These are phyloP conservation scores for Boechera stricta DNA, from an alignment of 345 rosid genomes.

Conservation along the genomic window DNA sequence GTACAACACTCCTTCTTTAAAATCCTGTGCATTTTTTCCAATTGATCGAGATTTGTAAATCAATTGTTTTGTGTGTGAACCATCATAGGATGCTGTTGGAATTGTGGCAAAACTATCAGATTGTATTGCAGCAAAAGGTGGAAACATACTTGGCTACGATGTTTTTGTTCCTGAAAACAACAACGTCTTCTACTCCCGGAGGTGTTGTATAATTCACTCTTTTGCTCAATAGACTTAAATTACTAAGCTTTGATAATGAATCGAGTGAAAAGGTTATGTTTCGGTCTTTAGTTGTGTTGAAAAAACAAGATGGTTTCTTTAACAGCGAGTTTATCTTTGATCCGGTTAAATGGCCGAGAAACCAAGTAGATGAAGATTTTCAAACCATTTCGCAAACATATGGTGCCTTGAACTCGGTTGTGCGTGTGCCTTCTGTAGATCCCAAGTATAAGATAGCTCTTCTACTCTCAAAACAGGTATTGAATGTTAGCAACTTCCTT, in stretches of 20 bases:
- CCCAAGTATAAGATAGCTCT: slow-evolving; percentile 89
- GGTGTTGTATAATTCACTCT: slow-evolving; percentile 36
- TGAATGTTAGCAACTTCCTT: not conserved
- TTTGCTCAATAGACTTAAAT: not conserved
- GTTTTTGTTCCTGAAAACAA: slow-evolving; percentile 85
- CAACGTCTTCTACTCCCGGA: slow-evolving; percentile 89
- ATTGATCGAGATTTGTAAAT: not conserved
- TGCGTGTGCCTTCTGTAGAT: slow-evolving; percentile 79
- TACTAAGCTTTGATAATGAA: not conserved
- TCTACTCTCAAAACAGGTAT: slow-evolving; percentile 88
- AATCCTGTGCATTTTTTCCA: not conserved
- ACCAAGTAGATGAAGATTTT: slow-evolving; percentile 77
- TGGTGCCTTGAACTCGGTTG: slow-evolving; percentile 68
- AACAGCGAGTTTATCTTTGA: slow-evolving; percentile 65
- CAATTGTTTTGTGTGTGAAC: not conserved
- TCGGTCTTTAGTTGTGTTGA: slow-evolving; percentile 9
- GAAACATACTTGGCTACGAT: slow-evolving; percentile 90
- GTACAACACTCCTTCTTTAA: slow-evolving; percentile 40
- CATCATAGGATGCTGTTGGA: slow-evolving; percentile 50
- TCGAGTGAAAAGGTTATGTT: not conserved
- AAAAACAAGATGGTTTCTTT: slow-evolving; percentile 37
- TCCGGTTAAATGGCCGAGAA: slow-evolving; percentile 77
- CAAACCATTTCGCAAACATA: slow-evolving; percentile 59
- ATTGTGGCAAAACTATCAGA: slow-evolving; percentile 91
- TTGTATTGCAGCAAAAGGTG: slow-evolving; percentile 90